Percentiles rank a stretch among this genome's conserved stretches.
These are phyloP conservation scores for Begonia loranthoides DNA, from an alignment of 306 rosid genomes.

Conservation along the genomic window DNA sequence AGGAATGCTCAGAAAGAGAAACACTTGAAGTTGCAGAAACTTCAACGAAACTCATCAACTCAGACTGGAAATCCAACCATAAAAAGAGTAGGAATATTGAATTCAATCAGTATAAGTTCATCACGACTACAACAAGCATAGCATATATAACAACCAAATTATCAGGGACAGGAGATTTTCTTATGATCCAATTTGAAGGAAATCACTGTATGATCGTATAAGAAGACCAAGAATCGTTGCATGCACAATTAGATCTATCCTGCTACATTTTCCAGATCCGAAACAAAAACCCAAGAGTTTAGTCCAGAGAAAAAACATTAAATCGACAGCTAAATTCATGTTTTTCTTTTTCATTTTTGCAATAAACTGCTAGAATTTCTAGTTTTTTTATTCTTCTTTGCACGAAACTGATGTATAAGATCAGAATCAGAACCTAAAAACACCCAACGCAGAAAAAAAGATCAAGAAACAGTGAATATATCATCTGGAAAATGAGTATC, in stretches of 20 bases:
- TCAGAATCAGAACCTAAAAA: constrained; percentile 1
- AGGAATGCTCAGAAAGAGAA: no score
- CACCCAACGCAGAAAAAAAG: neutral
- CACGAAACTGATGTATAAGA: neutral
- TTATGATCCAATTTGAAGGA: no score
- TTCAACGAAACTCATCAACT: no score
- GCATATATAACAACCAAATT: no score
- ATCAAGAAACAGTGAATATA: neutral
- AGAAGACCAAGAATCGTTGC: neutral
- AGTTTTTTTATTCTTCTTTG: no score
- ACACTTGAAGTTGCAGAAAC: no score
- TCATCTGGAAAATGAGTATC: neutral
- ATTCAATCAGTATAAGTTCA: no score
- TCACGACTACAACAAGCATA: no score
- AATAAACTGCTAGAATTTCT: neutral
- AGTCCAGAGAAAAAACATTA: neutral
- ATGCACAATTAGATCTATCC: neutral
- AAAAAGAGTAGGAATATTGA: no score
- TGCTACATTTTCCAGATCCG: neutral
- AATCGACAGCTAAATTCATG: neutral
- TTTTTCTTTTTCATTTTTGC: neutral
- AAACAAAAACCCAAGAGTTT: neutral
- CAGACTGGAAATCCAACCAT: no score
- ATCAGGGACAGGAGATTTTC: no score
- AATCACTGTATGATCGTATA: no score